phyloP scores from a whole-genome alignment of 148 eudicot genomes.

The Fallopia convolvulus region DNA sequence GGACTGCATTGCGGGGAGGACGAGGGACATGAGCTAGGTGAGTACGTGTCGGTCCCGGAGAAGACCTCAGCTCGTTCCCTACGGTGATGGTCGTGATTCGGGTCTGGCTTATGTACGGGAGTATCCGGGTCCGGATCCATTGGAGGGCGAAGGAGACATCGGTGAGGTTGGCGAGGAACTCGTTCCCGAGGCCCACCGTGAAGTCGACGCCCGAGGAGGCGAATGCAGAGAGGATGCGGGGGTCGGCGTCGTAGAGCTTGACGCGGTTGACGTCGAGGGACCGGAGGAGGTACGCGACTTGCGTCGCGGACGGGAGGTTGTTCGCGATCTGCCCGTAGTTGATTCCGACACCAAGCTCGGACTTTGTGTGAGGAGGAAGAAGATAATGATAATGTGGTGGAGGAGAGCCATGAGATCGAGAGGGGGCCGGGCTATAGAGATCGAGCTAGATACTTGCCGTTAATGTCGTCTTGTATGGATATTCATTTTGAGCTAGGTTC shows the following conservation, averaged over 20 bases:
- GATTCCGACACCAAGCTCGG: slow-evolving; percentile 37
- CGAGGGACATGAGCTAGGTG: slow-evolving; percentile 42
- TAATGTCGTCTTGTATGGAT: no score
- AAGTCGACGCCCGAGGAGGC: slow-evolving; percentile 25
- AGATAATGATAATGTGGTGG: background rate
- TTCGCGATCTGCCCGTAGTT: slow-evolving; percentile 64
- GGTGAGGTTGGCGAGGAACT: slow-evolving; percentile 19
- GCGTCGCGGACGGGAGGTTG: slow-evolving; percentile 55
- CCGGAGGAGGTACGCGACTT: slow-evolving; percentile 29
- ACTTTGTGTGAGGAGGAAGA: background rate
- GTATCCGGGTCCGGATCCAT: slow-evolving; percentile 20
- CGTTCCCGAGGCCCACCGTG: slow-evolving; percentile 34
- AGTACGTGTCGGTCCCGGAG: slow-evolving; percentile 30
- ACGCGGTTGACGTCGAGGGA: slow-evolving; percentile 20
- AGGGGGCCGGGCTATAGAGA: background rate
- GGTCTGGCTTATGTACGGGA: slow-evolving; percentile 15
- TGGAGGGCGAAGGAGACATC: slow-evolving; percentile 23
- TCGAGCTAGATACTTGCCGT: no score
- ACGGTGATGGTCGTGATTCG: slow-evolving; percentile 34
- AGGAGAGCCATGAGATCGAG: background rate
- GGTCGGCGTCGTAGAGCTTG: slow-evolving; percentile 43
- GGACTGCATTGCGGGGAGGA: slow-evolving; percentile 34
- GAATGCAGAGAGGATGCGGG: slow-evolving; percentile 34
- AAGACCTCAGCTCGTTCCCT: slow-evolving; percentile 51
- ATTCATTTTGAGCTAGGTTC: no score